phyloP scores from a whole-genome alignment of 2,329 filamentous ascomycete species.

The Colletotrichum sublineola region DNA sequence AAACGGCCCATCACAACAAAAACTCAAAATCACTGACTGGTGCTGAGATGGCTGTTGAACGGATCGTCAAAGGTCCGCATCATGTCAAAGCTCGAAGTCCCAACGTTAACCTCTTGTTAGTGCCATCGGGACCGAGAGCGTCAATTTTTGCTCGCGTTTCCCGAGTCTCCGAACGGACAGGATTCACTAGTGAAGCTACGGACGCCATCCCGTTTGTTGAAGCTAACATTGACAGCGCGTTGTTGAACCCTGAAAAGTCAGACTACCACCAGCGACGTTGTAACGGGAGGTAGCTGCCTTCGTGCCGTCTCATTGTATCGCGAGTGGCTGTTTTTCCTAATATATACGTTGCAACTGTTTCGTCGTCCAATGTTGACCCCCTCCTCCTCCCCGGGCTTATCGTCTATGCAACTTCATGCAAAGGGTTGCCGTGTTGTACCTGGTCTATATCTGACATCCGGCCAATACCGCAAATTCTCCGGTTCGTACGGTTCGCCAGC shows the following conservation, averaged over 20 bases:
- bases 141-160: conserved; percentile 15
- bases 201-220: conserved; percentile 17
- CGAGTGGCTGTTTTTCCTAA: conserved; percentile 15
- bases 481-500: conserved; percentile 10
- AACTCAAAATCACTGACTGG: conserved; percentile 15
- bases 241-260: background rate
- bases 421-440: conserved; percentile 1
- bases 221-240: background rate
- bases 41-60: conserved; percentile 20
- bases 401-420: conserved; percentile 33
- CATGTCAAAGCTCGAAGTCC: conserved; percentile 25
- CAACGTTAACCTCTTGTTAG: conserved; percentile 11
- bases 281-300: background rate
- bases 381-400: conserved; percentile 4
- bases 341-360: conserved; percentile 20
- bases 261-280: background rate
- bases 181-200: conserved; percentile 15
- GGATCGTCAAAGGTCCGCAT: background rate
- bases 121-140: conserved; percentile 33
- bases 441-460: conserved; percentile 8
- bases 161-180: conserved; percentile 22
- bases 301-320: conserved; percentile 17
- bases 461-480: conserved; percentile 35
- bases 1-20: background rate
- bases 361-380: conserved; percentile 16